Conservation (phyloP, 176 grass and related monocot genomes). For the Otatea glauca region DNA sequence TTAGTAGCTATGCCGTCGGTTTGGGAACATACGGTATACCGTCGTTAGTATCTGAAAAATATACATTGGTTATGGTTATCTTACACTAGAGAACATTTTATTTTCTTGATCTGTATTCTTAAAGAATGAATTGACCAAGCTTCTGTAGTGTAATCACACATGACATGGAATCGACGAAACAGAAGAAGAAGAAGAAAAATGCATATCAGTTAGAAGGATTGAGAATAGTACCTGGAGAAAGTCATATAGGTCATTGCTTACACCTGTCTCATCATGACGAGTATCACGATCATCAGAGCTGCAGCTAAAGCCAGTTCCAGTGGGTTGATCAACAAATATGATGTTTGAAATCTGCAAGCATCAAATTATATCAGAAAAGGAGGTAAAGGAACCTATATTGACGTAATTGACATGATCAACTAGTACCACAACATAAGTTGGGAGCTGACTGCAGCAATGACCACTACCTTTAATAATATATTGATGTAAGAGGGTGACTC, state of each 20-base stretch:
- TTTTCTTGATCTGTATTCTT: neutral
- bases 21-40: too few species aligned
- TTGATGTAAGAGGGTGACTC: neutral
- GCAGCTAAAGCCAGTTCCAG: slow-evolving; percentile 92
- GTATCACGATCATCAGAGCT: slow-evolving; percentile 78
- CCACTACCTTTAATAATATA: neutral
- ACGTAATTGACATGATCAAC: neutral
- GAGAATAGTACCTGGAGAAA: slow-evolving; percentile 73
- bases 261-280: slow-evolving; percentile 79
- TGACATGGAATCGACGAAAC: neutral
- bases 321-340: slow-evolving; percentile 91
- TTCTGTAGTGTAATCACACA: neutral
- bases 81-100: neutral
- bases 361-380: neutral
- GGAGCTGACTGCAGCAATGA: neutral
- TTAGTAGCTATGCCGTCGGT: too few species aligned
- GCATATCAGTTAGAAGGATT: neutral
- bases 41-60: neutral
- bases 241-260: slow-evolving; percentile 82
- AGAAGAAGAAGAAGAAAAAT: neutral
- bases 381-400: neutral
- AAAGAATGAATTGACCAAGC: neutral
- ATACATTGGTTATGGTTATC: neutral
- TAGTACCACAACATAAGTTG: neutral
- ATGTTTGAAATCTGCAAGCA: slow-evolving; percentile 81